These are phyloP conservation scores for Oryza glaberrima DNA, from an alignment of 176 grass and related monocot species.

Conservation along the genomic window DNA sequence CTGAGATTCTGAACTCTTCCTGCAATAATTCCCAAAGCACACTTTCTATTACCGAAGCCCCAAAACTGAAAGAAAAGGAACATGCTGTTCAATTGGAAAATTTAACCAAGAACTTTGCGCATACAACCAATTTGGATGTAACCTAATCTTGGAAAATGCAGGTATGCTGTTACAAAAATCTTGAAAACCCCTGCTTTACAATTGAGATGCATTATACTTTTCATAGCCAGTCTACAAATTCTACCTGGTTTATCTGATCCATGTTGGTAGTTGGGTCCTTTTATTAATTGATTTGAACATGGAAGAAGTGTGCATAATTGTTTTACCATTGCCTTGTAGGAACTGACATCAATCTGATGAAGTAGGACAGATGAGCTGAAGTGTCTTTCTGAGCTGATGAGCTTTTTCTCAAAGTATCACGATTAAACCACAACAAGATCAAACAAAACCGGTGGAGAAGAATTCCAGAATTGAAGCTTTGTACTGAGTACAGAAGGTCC, in stretches of 20 bases:
- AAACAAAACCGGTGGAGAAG: constrained; percentile 25
- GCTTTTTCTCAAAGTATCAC: constrained; percentile 7
- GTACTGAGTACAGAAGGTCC: constrained; percentile 12
- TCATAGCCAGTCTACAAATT: constrained; percentile 5
- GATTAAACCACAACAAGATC: constrained; percentile 19
- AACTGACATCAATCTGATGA: constrained; percentile 26
- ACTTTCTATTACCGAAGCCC: constrained; percentile 35
- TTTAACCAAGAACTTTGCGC: constrained; percentile 33
- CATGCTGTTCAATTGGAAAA: constrained; percentile 41
- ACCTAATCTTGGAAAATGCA: constrained; percentile 38
- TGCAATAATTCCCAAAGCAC: constrained; percentile 43
- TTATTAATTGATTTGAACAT: constrained; percentile 11
- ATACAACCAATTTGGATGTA: constrained; percentile 45
- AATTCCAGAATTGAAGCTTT: not conserved
- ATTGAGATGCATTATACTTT: not conserved
- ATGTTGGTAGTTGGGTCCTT: not conserved
- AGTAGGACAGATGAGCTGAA: constrained; percentile 20
- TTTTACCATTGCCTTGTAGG: constrained; percentile 29
- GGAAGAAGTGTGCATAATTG: not conserved
- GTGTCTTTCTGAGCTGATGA: constrained; percentile 29
- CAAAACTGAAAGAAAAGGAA: constrained; percentile 38
- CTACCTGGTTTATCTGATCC: constrained; percentile 8
- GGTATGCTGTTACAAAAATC: constrained; percentile 41
- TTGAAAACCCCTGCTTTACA: not conserved
- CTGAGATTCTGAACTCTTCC: constrained; percentile 47